Evolutionary conservation across 257 asterid genomes (phyloP).

Genomic region (Fraxinus americana): DNA sequence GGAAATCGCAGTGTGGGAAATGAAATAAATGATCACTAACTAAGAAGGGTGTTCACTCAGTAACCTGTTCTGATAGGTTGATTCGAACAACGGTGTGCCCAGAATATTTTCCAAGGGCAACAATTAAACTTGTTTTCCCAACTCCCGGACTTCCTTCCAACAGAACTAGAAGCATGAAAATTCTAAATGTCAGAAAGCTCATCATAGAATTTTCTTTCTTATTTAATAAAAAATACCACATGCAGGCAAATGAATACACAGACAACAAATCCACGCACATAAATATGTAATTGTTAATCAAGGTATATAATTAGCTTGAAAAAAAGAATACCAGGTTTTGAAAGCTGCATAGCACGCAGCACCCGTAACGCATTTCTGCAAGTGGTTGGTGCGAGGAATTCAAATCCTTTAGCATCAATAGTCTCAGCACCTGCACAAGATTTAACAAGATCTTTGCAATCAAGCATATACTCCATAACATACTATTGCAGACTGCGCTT

Average conservation of each 20-base stretch:
- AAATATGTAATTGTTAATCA: slow-evolving; percentile 10
- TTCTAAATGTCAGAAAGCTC: neutral
- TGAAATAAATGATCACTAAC: neutral
- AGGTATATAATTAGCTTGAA: neutral
- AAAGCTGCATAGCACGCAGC: slow-evolving; percentile 97
- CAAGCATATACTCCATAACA: neutral
- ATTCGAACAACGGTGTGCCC: slow-evolving; percentile 94
- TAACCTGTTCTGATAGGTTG: slow-evolving; percentile 95
- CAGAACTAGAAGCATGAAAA: slow-evolving; percentile 54
- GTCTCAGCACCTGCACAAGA: slow-evolving; percentile 53
- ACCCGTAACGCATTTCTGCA: slow-evolving; percentile 81
- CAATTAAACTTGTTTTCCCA: slow-evolving; percentile 93
- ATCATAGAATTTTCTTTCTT: neutral
- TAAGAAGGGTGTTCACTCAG: slow-evolving; percentile 19
- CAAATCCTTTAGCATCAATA: slow-evolving; percentile 55
- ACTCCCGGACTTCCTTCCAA: slow-evolving; percentile 99
- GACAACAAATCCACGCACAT: neutral
- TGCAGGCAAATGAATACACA: neutral
- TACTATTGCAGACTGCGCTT: too few species aligned
- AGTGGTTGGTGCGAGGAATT: slow-evolving; percentile 89
- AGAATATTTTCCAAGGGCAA: slow-evolving; percentile 85
- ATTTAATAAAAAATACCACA: neutral
- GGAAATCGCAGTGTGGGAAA: slow-evolving; percentile 10
- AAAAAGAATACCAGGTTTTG: slow-evolving; percentile 76
- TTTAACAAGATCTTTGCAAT: slow-evolving; percentile 4